phyloP scores from a whole-genome alignment of 129 eudicot genomes.

The Artemisia tridentata region DNA sequence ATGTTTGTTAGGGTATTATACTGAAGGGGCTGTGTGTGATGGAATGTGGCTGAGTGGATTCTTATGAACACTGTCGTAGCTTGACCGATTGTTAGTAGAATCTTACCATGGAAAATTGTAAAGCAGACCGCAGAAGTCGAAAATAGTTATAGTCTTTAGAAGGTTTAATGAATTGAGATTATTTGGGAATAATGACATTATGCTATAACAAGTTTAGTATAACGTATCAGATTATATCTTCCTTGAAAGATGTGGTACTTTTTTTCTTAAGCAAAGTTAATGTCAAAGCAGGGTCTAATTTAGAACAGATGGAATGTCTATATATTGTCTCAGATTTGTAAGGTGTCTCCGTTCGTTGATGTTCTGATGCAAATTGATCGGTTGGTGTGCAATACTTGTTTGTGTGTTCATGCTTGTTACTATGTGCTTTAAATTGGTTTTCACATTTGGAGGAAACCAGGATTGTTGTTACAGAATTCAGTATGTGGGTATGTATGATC shows the following conservation, averaged over 20 bases:
- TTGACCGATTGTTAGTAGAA: not conserved
- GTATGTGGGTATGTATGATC: not conserved
- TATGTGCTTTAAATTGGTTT: not conserved
- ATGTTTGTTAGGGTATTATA: not conserved
- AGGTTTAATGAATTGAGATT: not conserved
- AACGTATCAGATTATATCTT: not conserved
- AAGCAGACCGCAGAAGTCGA: too few species aligned
- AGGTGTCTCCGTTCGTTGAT: not conserved
- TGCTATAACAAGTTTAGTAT: not conserved
- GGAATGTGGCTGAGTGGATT: not conserved
- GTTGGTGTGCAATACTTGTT: not conserved
- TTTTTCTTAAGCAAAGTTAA: not conserved
- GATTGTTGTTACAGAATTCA: not conserved
- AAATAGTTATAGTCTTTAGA: too few species aligned
- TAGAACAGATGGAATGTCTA: not conserved
- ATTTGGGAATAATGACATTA: conserved; percentile 11
- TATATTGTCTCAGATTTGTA: not conserved
- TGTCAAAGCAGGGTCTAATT: not conserved
- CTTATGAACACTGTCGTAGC: not conserved
- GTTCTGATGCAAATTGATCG: conserved; percentile 4
- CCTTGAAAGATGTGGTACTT: not conserved
- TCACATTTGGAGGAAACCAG: not conserved
- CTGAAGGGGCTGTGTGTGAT: too few species aligned
- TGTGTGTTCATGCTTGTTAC: not conserved
- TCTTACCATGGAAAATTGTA: not conserved